These are phyloP conservation scores for Apium graveolens DNA, from an alignment of 129 eudicot species.

Conservation along the genomic window DNA sequence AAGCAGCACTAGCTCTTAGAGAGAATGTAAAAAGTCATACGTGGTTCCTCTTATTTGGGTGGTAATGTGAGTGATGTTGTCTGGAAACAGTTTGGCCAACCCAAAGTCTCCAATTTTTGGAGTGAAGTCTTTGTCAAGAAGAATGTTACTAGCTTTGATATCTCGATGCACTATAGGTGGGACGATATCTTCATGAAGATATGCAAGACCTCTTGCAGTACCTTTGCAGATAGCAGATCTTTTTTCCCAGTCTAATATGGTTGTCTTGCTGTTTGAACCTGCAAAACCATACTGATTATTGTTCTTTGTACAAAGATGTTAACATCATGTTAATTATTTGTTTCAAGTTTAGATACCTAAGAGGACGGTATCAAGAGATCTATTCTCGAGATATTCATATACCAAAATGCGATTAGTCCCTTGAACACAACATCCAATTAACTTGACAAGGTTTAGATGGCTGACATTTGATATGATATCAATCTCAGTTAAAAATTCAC, in stretches of 20 bases:
- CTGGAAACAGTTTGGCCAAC: constrained; percentile 95
- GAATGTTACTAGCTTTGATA: constrained; percentile 92
- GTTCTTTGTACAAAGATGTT: not conserved
- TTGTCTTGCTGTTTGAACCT: constrained; percentile 39
- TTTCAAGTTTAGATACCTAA: constrained; percentile 40
- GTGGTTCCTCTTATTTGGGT: constrained; percentile 90
- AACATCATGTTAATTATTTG: not conserved
- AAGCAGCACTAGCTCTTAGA: not conserved
- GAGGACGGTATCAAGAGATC: constrained; percentile 34
- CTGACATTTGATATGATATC: constrained; percentile 66
- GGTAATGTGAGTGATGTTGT: constrained; percentile 87
- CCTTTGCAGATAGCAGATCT: constrained; percentile 75
- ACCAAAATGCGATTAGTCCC: constrained; percentile 67
- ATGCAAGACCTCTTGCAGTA: constrained; percentile 80
- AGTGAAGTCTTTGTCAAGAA: constrained; percentile 54
- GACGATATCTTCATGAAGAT: constrained; percentile 87
- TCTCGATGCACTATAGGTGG: constrained; percentile 90
- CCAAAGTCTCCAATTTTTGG: constrained; percentile 99
- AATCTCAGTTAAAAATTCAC: constrained; percentile 77
- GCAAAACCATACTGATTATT: constrained; percentile 8
- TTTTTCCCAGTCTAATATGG: constrained; percentile 50
- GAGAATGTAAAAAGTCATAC: constrained; percentile 37
- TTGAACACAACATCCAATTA: constrained; percentile 80
- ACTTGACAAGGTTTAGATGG: constrained; percentile 74
- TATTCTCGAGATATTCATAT: constrained; percentile 39